Percentiles rank a stretch among this genome's conserved stretches.
Conservation (phyloP, 306 rosid species). For the Neltuma alba region DNA sequence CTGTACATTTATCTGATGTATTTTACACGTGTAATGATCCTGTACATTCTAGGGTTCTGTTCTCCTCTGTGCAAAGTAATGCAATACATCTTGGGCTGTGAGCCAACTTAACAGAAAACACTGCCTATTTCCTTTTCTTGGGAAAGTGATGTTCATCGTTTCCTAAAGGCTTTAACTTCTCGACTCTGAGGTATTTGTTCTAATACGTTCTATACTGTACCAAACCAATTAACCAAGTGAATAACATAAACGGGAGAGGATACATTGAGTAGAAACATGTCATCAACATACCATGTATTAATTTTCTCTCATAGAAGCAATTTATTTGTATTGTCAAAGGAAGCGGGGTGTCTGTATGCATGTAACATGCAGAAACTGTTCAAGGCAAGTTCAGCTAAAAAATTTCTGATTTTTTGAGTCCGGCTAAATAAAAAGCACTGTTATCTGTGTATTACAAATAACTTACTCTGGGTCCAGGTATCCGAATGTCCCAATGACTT, state of each 20-base stretch:
- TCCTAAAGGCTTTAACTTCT: background rate
- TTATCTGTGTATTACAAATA: background rate
- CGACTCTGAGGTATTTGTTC: background rate
- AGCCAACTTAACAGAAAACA: no score
- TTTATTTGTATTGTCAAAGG: background rate
- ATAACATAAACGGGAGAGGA: background rate
- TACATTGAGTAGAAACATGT: background rate
- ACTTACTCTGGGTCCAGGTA: conserved; percentile 42
- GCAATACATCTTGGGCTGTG: no score
- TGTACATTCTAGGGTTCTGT: no score
- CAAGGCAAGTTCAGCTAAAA: background rate
- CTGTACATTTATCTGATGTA: no score
- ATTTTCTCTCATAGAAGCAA: background rate
- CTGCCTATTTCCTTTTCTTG: no score
- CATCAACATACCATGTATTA: background rate
- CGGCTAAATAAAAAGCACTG: background rate
- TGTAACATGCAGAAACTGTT: conserved; percentile 4
- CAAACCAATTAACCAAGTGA: background rate
- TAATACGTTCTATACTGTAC: background rate
- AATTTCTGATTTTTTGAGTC: background rate
- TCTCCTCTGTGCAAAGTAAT: no score
- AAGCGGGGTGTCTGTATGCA: background rate
- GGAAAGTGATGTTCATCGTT: background rate
- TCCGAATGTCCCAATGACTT: conserved; percentile 36
- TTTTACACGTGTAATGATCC: no score